Percentiles rank a stretch among this genome's conserved stretches.
Conservation (phyloP, 495 filamentous ascomycete species). For the Bryoglossum gracile region DNA sequence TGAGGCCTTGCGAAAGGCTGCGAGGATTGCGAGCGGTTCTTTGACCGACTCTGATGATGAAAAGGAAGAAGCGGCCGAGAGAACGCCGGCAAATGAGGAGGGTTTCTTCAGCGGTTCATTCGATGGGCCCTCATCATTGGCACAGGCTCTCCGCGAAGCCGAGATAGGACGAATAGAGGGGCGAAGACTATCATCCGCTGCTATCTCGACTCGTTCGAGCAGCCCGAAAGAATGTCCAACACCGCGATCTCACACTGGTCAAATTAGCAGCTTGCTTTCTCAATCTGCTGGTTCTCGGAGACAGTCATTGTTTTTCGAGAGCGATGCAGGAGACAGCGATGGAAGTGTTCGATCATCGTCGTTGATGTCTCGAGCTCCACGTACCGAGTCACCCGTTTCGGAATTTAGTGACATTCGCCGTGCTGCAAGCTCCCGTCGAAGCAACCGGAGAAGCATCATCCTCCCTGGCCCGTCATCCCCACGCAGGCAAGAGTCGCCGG, state of each 20-base stretch:
- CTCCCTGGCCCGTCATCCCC: slow-evolving; percentile 68
- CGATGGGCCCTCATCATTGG: slow-evolving; percentile 50
- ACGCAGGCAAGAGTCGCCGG: slow-evolving; percentile 80
- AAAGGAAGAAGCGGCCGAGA: too few species aligned
- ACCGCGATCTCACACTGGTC: slow-evolving; percentile 75
- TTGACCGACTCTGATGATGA: slow-evolving; percentile 70
- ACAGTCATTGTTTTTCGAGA: slow-evolving; percentile 66
- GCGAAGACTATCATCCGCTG: slow-evolving; percentile 34
- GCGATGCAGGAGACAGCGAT: slow-evolving; percentile 73
- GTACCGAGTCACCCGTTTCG: slow-evolving; percentile 86
- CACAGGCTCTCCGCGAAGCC: slow-evolving; percentile 45
- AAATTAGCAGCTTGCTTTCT: slow-evolving; percentile 45
- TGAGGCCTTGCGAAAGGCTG: slow-evolving; percentile 84
- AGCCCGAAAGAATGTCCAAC: slow-evolving; percentile 91
- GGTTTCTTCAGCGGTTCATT: slow-evolving; percentile 46
- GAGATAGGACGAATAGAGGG: slow-evolving; percentile 27
- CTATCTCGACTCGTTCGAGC: slow-evolving; percentile 64
- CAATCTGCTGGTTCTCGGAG: slow-evolving; percentile 57
- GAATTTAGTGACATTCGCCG: slow-evolving; percentile 65
- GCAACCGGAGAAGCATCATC: slow-evolving; percentile 76
- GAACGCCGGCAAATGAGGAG: slow-evolving; percentile 35
- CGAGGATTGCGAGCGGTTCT: slow-evolving; percentile 74
- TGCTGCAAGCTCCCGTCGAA: slow-evolving; percentile 62
- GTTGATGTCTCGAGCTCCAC: slow-evolving; percentile 54
- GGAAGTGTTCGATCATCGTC: slow-evolving; percentile 78